Conservation (phyloP, 1,139 yeast genomes). For the Kodamaea alishanica region DNA sequence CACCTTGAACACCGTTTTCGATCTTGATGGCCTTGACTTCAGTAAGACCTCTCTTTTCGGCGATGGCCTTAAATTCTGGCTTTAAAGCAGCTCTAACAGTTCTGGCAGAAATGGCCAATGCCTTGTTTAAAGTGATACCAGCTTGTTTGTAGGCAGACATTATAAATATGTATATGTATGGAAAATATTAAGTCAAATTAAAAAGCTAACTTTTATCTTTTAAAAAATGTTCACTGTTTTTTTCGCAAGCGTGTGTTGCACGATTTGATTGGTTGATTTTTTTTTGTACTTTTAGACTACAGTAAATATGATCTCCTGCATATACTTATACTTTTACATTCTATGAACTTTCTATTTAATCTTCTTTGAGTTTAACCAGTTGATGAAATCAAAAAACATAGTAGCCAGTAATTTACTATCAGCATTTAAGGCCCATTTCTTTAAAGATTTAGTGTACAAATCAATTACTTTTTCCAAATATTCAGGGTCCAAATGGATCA, state of each 20-base stretch:
- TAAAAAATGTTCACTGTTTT: constrained; percentile 6
- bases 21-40: constrained; percentile 76
- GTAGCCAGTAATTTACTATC: constrained; percentile 54
- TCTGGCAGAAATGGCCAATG: constrained; percentile 86
- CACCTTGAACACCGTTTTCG: constrained; percentile 58
- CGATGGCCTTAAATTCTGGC: constrained; percentile 75
- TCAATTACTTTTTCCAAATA: constrained; percentile 42
- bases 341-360: neutral
- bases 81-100: constrained; percentile 86
- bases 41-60: constrained; percentile 68
- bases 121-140: constrained; percentile 84
- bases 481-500: constrained; percentile 35
- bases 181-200: constrained; percentile 3
- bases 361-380: constrained; percentile 63
- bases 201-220: neutral
- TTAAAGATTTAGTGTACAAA: constrained; percentile 54
- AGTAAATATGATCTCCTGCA: constrained; percentile 8
- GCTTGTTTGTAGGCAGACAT: constrained; percentile 86
- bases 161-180: constrained; percentile 10
- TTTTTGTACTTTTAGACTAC: constrained; percentile 3
- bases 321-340: neutral
- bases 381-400: constrained; percentile 73
- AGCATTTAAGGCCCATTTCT: constrained; percentile 54
- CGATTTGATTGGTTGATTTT: constrained; percentile 7
- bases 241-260: constrained; percentile 3